Evolutionary conservation across 306 rosid species (phyloP), one percentile per base, ranked within the genome.

Genomic region (Cucurbita moschata): DNA sequence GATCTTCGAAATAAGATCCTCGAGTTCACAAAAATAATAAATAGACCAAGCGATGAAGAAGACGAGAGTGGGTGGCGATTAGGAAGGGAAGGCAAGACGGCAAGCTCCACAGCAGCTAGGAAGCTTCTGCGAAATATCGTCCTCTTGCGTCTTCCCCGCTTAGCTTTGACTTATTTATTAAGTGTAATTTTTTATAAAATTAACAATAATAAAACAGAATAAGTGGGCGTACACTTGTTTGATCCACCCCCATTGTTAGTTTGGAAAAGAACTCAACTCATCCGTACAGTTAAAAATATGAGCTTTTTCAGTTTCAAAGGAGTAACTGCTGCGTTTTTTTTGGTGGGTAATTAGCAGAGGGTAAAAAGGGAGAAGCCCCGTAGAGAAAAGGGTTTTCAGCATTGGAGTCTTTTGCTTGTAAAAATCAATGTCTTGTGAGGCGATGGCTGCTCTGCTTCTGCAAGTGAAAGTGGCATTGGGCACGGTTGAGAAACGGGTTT

Each of bases 41-140:
- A 51, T 30, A 52, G 75, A 50, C 52, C 61, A 39, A 52, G 49
- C 46, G 39, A 54, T 0, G 53, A 55, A 72, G 50, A 72, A 54
- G 42, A 54, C 16, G 65, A 72, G 64, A 30, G 19, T 72, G 62
- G 61, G 37, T 50, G 47, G 47, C 30, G 59, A 44, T 52, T 54
- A n/a, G 64, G 26, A 54, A 30, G 38, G 12, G 52, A 38, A 72
- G 63, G 64, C 7, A 55, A 72, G 37, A 72, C 42, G 55, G 23
- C 51, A 30, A 43, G 11, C 37, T 37, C 5, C 5, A 21, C 18
- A 39, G 51, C 18, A 38, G 64, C 39, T 1, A 72, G 76, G 76
- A 72, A 72, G 38, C 76, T 72, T 72, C 76, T 72, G 76, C 76
- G 76, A 72, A 72, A 72, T 40, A 50, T 70, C 74, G 60, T 55